phyloP scores from a whole-genome alignment of 2,329 filamentous ascomycete species.

The Chaetomiaceae sp. region DNA sequence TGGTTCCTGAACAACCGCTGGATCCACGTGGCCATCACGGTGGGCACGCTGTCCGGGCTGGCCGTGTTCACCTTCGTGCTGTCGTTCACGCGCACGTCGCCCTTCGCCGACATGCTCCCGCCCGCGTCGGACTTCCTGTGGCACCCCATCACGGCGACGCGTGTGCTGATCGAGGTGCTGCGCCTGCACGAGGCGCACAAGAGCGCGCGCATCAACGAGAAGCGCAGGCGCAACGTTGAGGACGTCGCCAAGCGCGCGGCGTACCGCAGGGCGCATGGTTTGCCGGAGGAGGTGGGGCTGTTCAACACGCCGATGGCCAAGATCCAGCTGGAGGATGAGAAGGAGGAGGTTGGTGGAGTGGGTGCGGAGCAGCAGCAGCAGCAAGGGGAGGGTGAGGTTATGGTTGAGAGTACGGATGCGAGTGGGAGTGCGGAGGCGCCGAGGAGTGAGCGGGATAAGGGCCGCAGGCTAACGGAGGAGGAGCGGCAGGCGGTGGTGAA shows the following conservation, averaged over 20 bases:
- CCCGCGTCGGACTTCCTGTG: conserved; percentile 59
- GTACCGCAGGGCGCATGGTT: conserved; percentile 79
- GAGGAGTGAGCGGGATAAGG: conserved; percentile 20
- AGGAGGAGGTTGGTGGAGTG: conserved; percentile 17
- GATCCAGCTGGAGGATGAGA: conserved; percentile 21
- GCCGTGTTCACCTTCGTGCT: conserved; percentile 66
- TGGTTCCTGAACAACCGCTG: conserved; percentile 74
- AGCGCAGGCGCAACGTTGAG: conserved; percentile 66
- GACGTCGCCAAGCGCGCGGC: conserved; percentile 82
- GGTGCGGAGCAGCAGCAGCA: conserved; percentile 19
- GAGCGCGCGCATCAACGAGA: conserved; percentile 61
- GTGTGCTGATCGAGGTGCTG: conserved; percentile 64
- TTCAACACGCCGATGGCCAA: conserved; percentile 33
- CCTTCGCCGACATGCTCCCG: conserved; percentile 74
- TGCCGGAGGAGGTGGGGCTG: conserved; percentile 55
- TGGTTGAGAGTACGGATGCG: conserved; percentile 29
- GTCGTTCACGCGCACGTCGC: conserved; percentile 74
- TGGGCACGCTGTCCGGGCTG: conserved; percentile 68
- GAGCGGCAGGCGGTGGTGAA: conserved; percentile 13
- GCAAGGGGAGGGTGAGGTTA: conserved; percentile 32
- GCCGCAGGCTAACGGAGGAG: conserved; percentile 18
- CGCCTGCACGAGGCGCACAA: conserved; percentile 69
- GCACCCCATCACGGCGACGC: conserved; percentile 62
- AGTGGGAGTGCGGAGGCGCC: conserved; percentile 24
- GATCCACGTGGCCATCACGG: conserved; percentile 76